Evolutionary conservation across 2,329 filamentous ascomycete species (phyloP).

Genomic region (Fusarium camptoceras): DNA sequence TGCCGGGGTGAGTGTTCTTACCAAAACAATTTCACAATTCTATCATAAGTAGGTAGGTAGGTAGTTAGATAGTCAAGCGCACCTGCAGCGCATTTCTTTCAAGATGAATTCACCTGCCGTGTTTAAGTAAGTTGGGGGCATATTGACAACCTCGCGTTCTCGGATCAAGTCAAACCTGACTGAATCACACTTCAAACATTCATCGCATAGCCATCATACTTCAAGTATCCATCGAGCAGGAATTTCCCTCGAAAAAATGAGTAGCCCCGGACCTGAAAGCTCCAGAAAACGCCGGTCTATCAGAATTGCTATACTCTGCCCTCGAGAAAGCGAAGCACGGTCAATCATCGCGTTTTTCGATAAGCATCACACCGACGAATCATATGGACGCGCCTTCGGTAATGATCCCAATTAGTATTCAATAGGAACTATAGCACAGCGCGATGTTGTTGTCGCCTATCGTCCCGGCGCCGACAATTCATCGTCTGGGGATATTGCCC

Average conservation of each 20-base stretch:
- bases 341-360: neutral
- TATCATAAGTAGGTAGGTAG: too few species aligned
- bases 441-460: conserved; percentile 9
- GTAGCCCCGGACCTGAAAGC: neutral
- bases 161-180: neutral
- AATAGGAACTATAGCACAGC: neutral
- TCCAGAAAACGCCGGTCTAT: neutral
- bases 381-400: neutral
- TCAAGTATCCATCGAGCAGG: neutral
- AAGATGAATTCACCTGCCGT: neutral
- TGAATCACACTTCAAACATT: neutral
- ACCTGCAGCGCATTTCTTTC: neutral
- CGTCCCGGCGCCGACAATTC: conserved; percentile 7
- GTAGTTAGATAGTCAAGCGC: neutral
- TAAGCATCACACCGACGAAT: neutral
- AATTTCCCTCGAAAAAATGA: neutral
- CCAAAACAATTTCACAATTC: too few species aligned
- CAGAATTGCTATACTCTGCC: conserved; percentile 16
- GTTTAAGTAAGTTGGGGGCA: neutral
- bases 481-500: neutral
- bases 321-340: neutral
- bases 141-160: neutral
- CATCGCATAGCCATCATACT: neutral
- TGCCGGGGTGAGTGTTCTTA: neutral
- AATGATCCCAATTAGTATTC: conserved; percentile 11